Evolutionary conservation across 2,329 filamentous ascomycete genomes (phyloP).

Genomic region (Penicillium sp.): DNA sequence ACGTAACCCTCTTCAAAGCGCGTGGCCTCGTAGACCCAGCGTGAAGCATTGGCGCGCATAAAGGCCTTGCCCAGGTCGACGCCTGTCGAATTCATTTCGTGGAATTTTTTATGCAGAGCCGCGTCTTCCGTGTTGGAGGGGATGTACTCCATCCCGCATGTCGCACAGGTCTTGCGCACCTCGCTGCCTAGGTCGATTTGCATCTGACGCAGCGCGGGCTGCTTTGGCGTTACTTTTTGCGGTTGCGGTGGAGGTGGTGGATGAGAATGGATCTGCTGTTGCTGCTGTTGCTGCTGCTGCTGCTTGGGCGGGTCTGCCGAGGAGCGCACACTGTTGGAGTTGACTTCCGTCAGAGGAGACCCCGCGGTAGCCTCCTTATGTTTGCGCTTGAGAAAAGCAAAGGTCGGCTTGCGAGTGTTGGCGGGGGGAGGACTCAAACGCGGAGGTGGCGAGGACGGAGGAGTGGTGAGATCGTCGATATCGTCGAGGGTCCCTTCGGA

Average conservation of each 20-base stretch:
- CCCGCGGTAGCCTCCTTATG: slow-evolving; percentile 40
- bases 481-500: slow-evolving; percentile 52
- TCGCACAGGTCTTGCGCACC: slow-evolving; percentile 62
- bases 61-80: slow-evolving; percentile 66
- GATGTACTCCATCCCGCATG: slow-evolving; percentile 71
- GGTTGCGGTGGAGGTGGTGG: slow-evolving; percentile 6
- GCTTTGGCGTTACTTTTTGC: slow-evolving; percentile 35
- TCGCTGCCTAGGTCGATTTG: slow-evolving; percentile 65
- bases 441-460: slow-evolving; percentile 60
- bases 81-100: slow-evolving; percentile 66
- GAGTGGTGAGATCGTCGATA: slow-evolving; percentile 52
- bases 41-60: slow-evolving; percentile 57
- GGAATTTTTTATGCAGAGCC: slow-evolving; percentile 68
- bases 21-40: slow-evolving; percentile 59
- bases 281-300: slow-evolving; percentile 31
- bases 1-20: slow-evolving; percentile 60
- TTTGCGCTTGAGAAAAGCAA: slow-evolving; percentile 58
- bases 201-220: slow-evolving; percentile 60
- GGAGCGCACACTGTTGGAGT: slow-evolving; percentile 51
- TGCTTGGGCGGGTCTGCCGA: slow-evolving; percentile 48
- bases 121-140: slow-evolving; percentile 66
- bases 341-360: slow-evolving; percentile 53
- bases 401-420: slow-evolving; percentile 56
- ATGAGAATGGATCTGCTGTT: slow-evolving; percentile 5
- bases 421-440: slow-evolving; percentile 50